phyloP scores from a whole-genome alignment of 176 grass and related monocot genomes.

The Pontederia paniculata region DNA sequence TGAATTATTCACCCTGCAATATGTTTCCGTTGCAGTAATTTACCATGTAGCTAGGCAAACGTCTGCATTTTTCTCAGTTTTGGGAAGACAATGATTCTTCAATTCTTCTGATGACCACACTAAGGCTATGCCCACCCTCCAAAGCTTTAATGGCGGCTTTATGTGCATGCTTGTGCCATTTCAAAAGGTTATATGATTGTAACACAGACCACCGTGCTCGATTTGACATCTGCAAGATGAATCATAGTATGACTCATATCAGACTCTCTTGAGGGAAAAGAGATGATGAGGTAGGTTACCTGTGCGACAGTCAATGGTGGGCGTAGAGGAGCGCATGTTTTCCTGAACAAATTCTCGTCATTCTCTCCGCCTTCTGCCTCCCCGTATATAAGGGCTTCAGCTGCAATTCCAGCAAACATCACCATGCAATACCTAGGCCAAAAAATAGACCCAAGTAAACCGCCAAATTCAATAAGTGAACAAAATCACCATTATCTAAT shows the following conservation, averaged over 20 bases:
- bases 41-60: too few relatives aligned
- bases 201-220: conserved; percentile 82
- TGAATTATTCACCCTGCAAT: too few relatives aligned
- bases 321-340: conserved; percentile 56
- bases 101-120: conserved; percentile 71
- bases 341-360: conserved; percentile 88
- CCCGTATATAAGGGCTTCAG: conserved; percentile 86
- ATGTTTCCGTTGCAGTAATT: too few relatives aligned
- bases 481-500: too few relatives aligned
- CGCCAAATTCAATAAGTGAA: too few relatives aligned
- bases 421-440: conserved; percentile 77
- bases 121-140: conserved; percentile 50
- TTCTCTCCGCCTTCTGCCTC: conserved; percentile 98
- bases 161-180: conserved; percentile 82
- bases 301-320: conserved; percentile 61
- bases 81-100: conserved; percentile 65
- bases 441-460: too few relatives aligned
- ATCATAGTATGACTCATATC: neutral
- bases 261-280: neutral
- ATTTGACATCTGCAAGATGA: conserved; percentile 78
- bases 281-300: conserved; percentile 22
- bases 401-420: conserved; percentile 79
- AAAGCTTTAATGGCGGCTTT: conserved; percentile 70
- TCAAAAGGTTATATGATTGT: conserved; percentile 97
- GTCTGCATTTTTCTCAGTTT: neutral